Base-by-base conservation (phyloP, 2,329 filamentous ascomycete species). In the Hypomyces perniciosus region DNA sequence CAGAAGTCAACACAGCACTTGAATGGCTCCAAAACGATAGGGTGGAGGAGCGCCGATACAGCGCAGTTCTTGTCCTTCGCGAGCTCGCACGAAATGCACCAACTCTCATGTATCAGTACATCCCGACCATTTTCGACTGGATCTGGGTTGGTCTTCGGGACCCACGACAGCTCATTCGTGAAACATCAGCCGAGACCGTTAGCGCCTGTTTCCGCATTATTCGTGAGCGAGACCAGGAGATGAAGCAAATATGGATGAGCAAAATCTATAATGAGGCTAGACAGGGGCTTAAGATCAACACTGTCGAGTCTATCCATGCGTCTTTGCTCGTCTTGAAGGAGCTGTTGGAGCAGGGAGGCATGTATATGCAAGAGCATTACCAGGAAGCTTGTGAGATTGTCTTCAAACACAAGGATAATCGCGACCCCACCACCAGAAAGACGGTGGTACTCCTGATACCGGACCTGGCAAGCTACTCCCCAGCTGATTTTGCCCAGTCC, bases 321-420 rank as follows among this genome's bases (percentile, higher is more conserved):
- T 96, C 92, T 2, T 78, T 99, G 38, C 78, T 99, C 20, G 90
- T 95, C 1, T 79, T 97, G 61, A 95, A 92, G 67, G 92, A 97
- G 70, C 79, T 99, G 44, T 81, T 99, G 13, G 83, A 93, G 56
- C 92, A 96, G 66, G 93, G 93, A 48, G 91, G 90, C 60, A 99
- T 99, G 92, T 99, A 95, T 69, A 97, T 99, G 93, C 90, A 96
- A 62, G 88, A 91, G 37, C 84, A 91, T 64, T 99, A 97, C 68
- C 83, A 86, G 52, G 89, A 95, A 60, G 86, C 90, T 8, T 97
- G 92, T 66, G 93, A 99, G 56, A 91, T 93, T 56, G 88, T 96
- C 34, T 84, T 92, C 57, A 86, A 88, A 55, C 88, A 95, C 67
- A 95, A 95, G 68, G 93, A 99, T 60, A 90, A 97, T 61, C 83